Conservation (phyloP, 768 basidiomycete species). For the Mycena crocata region DNA sequence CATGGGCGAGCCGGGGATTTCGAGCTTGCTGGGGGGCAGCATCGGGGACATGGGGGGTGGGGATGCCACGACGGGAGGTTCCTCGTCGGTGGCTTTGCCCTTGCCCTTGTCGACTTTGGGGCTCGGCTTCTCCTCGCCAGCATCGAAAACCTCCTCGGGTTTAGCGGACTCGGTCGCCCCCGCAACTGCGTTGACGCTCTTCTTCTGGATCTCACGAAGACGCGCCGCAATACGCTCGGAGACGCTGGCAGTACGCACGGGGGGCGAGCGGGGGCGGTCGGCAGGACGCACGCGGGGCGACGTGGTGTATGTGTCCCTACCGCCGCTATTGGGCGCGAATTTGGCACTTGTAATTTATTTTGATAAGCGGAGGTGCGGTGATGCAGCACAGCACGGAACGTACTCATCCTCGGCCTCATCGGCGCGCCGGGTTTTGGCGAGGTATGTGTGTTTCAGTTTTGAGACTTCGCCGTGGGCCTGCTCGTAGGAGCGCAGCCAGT, state of each 20-base stretch:
- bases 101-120: conserved; percentile 89
- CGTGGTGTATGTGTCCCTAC: conserved; percentile 81
- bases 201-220: conserved; percentile 82
- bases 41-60: conserved; percentile 76
- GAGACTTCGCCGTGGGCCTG: conserved; percentile 73
- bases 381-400: conserved; percentile 45
- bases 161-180: conserved; percentile 45
- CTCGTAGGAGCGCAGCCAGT: conserved; percentile 79
- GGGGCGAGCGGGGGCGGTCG: conserved; percentile 63
- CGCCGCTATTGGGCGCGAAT: conserved; percentile 79
- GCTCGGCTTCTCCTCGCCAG: conserved; percentile 48
- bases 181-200: conserved; percentile 50
- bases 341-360: conserved; percentile 77
- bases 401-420: conserved; percentile 97
- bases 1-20: conserved; percentile 46
- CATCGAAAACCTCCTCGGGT: conserved; percentile 41
- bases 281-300: conserved; percentile 76
- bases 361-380: conserved; percentile 28
- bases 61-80: conserved; percentile 54
- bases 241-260: conserved; percentile 79
- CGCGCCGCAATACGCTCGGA: conserved; percentile 89
- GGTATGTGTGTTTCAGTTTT: conserved; percentile 82
- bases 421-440: conserved; percentile 82
- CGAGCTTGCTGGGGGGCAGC: conserved; percentile 59
- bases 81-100: conserved; percentile 66